phyloP scores from a whole-genome alignment of 768 basidiomycete genomes.

The Amanita fuliginea region DNA sequence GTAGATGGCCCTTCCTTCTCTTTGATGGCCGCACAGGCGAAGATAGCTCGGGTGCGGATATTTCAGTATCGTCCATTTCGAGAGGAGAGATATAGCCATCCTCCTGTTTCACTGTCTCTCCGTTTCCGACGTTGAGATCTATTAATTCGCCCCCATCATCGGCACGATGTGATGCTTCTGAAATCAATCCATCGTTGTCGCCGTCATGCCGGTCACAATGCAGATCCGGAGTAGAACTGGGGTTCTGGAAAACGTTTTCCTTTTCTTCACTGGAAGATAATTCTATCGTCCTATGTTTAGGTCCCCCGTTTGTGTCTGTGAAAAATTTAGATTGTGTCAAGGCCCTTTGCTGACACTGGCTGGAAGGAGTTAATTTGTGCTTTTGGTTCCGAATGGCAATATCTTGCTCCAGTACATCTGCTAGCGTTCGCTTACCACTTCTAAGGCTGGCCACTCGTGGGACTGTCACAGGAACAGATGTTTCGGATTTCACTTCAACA shows the following conservation, averaged over 20 bases:
- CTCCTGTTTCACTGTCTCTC: conserved; percentile 49
- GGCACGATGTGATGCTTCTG: conserved; percentile 15
- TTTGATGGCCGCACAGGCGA: conserved; percentile 35
- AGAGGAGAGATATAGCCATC: conserved; percentile 77
- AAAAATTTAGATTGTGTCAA: conserved; percentile 31
- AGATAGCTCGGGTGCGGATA: conserved; percentile 43
- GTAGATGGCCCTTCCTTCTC: conserved; percentile 8
- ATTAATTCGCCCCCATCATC: conserved; percentile 9
- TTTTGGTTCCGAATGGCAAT: conserved; percentile 21
- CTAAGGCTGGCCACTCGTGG: conserved; percentile 30
- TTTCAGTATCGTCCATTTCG: conserved; percentile 41
- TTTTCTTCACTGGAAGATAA: conserved; percentile 20
- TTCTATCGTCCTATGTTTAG: conserved; percentile 10
- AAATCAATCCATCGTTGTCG: conserved; percentile 13
- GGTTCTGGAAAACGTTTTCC: conserved; percentile 26
- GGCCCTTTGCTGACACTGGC: not conserved
- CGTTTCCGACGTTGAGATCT: conserved; percentile 27
- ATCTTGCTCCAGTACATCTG: conserved; percentile 62
- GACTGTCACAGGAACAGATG: not conserved
- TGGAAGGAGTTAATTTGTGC: conserved; percentile 26
- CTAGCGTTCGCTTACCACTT: conserved; percentile 69
- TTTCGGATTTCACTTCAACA: not conserved
- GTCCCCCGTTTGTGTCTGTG: conserved; percentile 1
- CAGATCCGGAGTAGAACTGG: not conserved
- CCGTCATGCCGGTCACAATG: conserved; percentile 20